A percentile compares a stretch with the other conserved stretches of the same genome.
Evolutionary conservation across 2,329 filamentous ascomycete genomes (phyloP).

Genomic region (Cladosporium sp.): DNA sequence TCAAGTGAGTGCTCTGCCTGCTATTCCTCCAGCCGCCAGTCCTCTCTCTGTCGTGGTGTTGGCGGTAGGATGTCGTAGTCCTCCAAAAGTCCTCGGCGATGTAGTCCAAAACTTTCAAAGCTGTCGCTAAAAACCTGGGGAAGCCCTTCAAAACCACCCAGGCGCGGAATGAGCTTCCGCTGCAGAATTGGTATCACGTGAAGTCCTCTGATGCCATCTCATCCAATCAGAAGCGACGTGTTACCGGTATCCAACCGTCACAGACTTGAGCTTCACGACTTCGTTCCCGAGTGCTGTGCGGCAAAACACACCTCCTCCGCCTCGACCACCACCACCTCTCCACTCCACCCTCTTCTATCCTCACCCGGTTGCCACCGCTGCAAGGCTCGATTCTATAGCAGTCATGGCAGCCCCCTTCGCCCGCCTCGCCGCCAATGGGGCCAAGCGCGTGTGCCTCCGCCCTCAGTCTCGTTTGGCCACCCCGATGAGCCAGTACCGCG

Average conservation of each 20-base stretch:
- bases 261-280: background rate
- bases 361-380: constrained; percentile 4
- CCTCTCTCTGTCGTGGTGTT: background rate
- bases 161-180: no score
- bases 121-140: constrained; percentile 1
- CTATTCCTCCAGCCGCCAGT: constrained; percentile 11
- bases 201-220: no score
- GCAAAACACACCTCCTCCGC: constrained; percentile 10
- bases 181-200: no score
- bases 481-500: constrained; percentile 43
- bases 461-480: constrained; percentile 43
- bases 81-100: background rate
- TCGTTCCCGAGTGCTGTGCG: background rate
- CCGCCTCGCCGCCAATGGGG: constrained; percentile 64
- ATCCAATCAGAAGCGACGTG: background rate
- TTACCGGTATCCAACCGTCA: background rate
- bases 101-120: background rate
- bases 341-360: constrained; percentile 12
- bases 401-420: constrained; percentile 68
- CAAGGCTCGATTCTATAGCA: constrained; percentile 17
- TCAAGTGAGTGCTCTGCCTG: background rate
- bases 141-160: no score
- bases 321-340: constrained; percentile 16
- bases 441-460: constrained; percentile 62
- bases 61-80: background rate